Base-by-base conservation (phyloP, 2,329 filamentous ascomycete genomes). In the Trichophyton rubrum region DNA sequence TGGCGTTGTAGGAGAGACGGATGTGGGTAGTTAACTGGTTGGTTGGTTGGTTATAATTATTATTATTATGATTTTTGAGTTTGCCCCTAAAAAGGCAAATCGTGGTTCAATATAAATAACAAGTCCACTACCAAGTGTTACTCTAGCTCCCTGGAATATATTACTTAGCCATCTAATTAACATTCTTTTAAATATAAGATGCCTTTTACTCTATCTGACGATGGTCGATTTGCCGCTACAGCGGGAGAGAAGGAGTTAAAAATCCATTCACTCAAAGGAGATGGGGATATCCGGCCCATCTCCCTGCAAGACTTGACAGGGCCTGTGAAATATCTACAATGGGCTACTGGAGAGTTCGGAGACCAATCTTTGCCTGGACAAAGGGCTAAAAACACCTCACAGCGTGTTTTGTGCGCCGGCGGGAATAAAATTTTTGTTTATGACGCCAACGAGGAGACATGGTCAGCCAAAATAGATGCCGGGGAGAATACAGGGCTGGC, bases 391-490 rank as follows among this genome's bases (percentile, higher is more conserved):
- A 15, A 40, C 45, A 38, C 17, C 17, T 22, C 27, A 11, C 67
- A 67, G 53, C 71, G 71, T 15, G 30, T 76, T 15, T 66, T 76
- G 1, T 71, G 66, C 51, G 69, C 69, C 24, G 74, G 67, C 51
- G 68, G 71, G 38, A 65, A 64, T 45, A 71, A 70, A 47, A 68
- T 75, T 59, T 67, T 70, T 6, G 64, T 74, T 24, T 75, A 71
- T 71, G 68, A 74, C 60, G 53, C 74, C 20, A 60, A 70, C n/a
- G 68, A 73, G 4, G 63, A 75, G 45, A 68, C 70, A 60, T 68
- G 70, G 63, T 66, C 70, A 22, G 74, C 73, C 8, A 71, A 75
- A 43, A 74, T 76, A n/a, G 72, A 75, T 57, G 71, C 68, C 41
- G 65, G 75, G 24, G 74, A 76, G 35, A 65, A 70, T 0, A 68